Evolutionary conservation across 129 eudicot species (phyloP).

Genomic region (Flaveria ramosissima): DNA sequence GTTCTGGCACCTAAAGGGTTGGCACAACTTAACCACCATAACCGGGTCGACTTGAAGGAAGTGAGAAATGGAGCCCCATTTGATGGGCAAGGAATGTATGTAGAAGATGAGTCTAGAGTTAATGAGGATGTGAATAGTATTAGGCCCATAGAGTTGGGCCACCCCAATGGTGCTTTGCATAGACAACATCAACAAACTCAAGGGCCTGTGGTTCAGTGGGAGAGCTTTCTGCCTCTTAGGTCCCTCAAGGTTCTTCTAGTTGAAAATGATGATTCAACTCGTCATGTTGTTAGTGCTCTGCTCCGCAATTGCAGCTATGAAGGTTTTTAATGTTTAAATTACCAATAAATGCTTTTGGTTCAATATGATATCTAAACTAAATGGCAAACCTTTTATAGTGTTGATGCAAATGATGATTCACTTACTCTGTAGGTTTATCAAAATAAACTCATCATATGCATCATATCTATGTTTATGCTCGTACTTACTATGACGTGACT

Average conservation of each 20-base stretch:
- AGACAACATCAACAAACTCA: slow-evolving; percentile 51
- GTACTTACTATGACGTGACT: slow-evolving; percentile 13
- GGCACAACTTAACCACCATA: slow-evolving; percentile 49
- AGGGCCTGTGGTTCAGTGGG: slow-evolving; percentile 59
- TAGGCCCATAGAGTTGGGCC: slow-evolving; percentile 23
- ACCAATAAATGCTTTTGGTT: slow-evolving; percentile 15
- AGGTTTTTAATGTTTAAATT: slow-evolving; percentile 39
- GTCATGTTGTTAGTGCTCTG: slow-evolving; percentile 77
- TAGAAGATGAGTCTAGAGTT: slow-evolving; percentile 45
- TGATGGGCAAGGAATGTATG: slow-evolving; percentile 51
- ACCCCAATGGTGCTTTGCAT: slow-evolving; percentile 28
- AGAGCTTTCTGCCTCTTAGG: slow-evolving; percentile 61
- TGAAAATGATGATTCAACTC: slow-evolving; percentile 80
- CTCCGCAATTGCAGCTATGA: slow-evolving; percentile 84
- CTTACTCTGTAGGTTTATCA: not conserved
- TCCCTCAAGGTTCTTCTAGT: slow-evolving; percentile 67
- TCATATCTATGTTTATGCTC: not conserved
- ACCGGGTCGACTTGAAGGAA: slow-evolving; percentile 34
- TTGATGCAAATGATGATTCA: slow-evolving; percentile 9
- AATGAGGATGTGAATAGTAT: slow-evolving; percentile 34
- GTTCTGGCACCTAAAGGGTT: slow-evolving; percentile 46
- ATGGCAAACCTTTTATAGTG: slow-evolving; percentile 7
- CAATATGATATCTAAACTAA: slow-evolving; percentile 4
- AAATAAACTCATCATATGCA: slow-evolving; percentile 1
- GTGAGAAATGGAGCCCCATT: slow-evolving; percentile 41